Evolutionary conservation across 1,284 basidiomycete genomes (phyloP).

Genomic region (Salmacisia buchloeana): DNA sequence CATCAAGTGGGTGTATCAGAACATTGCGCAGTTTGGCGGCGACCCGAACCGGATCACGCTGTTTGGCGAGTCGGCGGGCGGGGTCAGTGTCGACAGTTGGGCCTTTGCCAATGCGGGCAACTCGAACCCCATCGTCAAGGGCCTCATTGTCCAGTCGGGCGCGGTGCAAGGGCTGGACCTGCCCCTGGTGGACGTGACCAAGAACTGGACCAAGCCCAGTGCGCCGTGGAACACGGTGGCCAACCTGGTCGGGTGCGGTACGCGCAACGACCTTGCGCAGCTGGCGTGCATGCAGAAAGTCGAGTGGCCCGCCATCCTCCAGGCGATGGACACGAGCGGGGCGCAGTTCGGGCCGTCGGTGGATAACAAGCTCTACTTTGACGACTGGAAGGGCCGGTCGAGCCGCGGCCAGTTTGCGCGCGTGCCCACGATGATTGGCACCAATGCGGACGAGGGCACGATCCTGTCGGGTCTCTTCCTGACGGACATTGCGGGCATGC

Average conservation of each 20-base stretch:
- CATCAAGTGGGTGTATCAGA: slow-evolving; percentile 60
- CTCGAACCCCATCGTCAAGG: not conserved
- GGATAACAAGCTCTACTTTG: not conserved
- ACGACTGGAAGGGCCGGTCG: not conserved
- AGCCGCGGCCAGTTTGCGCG: not conserved
- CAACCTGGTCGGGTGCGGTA: not conserved
- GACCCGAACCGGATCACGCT: slow-evolving; percentile 56
- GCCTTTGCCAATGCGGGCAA: not conserved
- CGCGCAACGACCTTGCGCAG: not conserved
- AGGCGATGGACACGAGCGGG: not conserved
- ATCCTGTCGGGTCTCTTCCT: not conserved
- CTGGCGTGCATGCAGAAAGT: not conserved
- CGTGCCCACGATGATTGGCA: not conserved
- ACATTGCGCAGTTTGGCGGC: slow-evolving; percentile 63
- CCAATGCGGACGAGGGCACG: not conserved
- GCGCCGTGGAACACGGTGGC: not conserved
- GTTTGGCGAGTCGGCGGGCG: slow-evolving; percentile 41
- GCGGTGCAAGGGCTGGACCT: not conserved
- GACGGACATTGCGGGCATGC: not conserved
- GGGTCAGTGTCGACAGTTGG: not conserved
- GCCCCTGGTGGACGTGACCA: not conserved
- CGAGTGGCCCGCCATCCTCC: not conserved
- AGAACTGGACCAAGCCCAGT: not conserved
- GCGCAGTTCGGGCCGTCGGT: not conserved
- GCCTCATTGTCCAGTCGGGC: not conserved